Evolutionary conservation across 129 eudicot genomes (phyloP).

Genomic region (Rutidosis leptorrhynchoides): DNA sequence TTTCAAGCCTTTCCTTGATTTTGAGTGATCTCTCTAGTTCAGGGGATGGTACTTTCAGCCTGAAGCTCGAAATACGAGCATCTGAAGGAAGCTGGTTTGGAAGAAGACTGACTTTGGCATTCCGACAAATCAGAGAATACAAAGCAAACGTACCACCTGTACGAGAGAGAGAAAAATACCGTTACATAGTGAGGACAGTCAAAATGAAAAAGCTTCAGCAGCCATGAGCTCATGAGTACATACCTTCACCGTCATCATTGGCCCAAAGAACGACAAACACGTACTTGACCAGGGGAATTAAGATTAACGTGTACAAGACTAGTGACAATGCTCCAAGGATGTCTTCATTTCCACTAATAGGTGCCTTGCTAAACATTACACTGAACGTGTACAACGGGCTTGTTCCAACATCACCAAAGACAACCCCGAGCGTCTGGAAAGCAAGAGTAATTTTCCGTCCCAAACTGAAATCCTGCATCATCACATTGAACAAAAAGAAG

Average conservation of each 20-base stretch:
- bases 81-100: constrained; percentile 94
- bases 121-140: constrained; percentile 88
- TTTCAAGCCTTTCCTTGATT: constrained; percentile 78
- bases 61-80: constrained; percentile 88
- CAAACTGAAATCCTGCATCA: constrained; percentile 69
- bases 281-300: constrained; percentile 79
- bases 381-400: constrained; percentile 91
- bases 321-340: constrained; percentile 90
- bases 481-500: too few relatives aligned
- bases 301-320: constrained; percentile 74
- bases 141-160: constrained; percentile 96
- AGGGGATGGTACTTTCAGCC: constrained; percentile 87
- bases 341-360: constrained; percentile 67
- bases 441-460: constrained; percentile 57
- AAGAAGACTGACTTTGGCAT: constrained; percentile 92
- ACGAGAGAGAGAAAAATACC: too few relatives aligned
- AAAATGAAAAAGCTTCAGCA: too few relatives aligned
- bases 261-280: constrained; percentile 84
- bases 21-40: constrained; percentile 93
- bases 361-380: constrained; percentile 95
- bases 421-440: constrained; percentile 89
- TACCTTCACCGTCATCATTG: constrained; percentile 97
- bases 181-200: too few relatives aligned
- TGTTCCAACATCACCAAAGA: constrained; percentile 97
- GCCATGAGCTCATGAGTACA: constrained; percentile 12